Evolutionary conservation across 2,329 filamentous ascomycete genomes (phyloP).

Genomic region (Diaporthe caulivora): DNA sequence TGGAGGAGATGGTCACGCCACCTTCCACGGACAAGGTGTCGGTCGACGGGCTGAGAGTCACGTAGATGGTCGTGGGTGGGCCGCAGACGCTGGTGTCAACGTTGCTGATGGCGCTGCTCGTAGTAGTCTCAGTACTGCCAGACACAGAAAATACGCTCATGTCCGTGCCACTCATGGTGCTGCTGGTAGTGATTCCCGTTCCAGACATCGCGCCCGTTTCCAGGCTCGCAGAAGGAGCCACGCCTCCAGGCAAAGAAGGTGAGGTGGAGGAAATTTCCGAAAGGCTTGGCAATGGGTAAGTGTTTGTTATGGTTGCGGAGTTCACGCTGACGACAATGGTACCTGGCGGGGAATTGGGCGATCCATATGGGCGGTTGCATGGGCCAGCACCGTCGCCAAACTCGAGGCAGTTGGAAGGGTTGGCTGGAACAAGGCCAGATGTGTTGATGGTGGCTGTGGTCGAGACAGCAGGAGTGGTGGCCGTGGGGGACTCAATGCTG

Average conservation of each 20-base stretch:
- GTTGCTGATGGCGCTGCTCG: neutral
- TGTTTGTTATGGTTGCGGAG: neutral
- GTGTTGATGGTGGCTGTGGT: neutral
- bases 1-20: slow-evolving; percentile 21
- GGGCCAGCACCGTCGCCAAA: slow-evolving; percentile 38
- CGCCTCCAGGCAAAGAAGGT: neutral
- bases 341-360: slow-evolving; percentile 33
- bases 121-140: neutral
- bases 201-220: slow-evolving; percentile 20
- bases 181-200: neutral
- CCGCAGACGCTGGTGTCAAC: neutral
- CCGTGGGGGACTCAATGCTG: neutral
- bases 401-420: slow-evolving; percentile 31
- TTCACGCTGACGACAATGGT: slow-evolving; percentile 31
- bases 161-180: neutral
- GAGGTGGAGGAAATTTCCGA: neutral
- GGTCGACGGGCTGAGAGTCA: slow-evolving; percentile 26
- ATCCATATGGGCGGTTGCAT: slow-evolving; percentile 37
- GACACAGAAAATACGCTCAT: neutral
- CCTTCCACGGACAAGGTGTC: slow-evolving; percentile 11
- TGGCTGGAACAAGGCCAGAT: neutral
- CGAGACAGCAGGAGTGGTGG: neutral
- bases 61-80: slow-evolving; percentile 30
- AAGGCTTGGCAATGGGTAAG: neutral
- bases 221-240: slow-evolving; percentile 15